phyloP scores from a whole-genome alignment of 768 basidiomycete genomes.

The Wakefieldia striispora region DNA sequence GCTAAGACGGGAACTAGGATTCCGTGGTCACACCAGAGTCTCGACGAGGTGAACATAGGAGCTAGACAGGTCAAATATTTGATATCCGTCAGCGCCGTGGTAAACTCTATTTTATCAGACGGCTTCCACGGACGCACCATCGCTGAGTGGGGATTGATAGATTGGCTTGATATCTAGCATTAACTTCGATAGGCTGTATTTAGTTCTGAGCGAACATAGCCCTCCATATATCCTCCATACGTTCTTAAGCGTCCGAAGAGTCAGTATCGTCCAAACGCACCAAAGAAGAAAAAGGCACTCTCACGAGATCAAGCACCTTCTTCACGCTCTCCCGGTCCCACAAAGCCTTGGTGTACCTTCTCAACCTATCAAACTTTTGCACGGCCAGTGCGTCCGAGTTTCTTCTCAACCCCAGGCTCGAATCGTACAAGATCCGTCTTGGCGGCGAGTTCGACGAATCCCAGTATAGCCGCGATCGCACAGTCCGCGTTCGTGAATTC shows the following conservation, averaged over 20 bases:
- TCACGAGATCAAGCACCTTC: slow-evolving; percentile 6
- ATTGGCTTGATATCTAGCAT: too few relatives aligned
- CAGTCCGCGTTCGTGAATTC: slow-evolving; percentile 61
- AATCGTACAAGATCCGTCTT: slow-evolving; percentile 50
- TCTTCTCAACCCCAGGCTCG: slow-evolving; percentile 44
- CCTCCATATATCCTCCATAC: not conserved
- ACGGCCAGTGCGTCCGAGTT: slow-evolving; percentile 40
- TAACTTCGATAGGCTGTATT: too few relatives aligned
- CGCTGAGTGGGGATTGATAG: too few relatives aligned
- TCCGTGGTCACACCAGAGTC: too few relatives aligned
- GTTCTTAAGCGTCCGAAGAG: not conserved
- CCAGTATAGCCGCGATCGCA: slow-evolving; percentile 54
- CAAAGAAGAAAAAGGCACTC: not conserved
- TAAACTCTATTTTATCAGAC: too few relatives aligned
- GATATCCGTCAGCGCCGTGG: too few relatives aligned
- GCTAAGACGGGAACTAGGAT: too few relatives aligned
- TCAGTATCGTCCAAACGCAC: not conserved
- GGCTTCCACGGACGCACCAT: too few relatives aligned
- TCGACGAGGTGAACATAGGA: too few relatives aligned
- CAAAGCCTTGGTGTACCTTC: slow-evolving; percentile 46
- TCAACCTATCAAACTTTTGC: slow-evolving; percentile 46
- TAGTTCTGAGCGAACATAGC: not conserved
- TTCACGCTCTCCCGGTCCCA: slow-evolving; percentile 35
- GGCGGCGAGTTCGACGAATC: slow-evolving; percentile 38
- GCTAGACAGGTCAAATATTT: too few relatives aligned